phyloP scores from a whole-genome alignment of 768 basidiomycete species.

The Gloeostereum incarnatum region DNA sequence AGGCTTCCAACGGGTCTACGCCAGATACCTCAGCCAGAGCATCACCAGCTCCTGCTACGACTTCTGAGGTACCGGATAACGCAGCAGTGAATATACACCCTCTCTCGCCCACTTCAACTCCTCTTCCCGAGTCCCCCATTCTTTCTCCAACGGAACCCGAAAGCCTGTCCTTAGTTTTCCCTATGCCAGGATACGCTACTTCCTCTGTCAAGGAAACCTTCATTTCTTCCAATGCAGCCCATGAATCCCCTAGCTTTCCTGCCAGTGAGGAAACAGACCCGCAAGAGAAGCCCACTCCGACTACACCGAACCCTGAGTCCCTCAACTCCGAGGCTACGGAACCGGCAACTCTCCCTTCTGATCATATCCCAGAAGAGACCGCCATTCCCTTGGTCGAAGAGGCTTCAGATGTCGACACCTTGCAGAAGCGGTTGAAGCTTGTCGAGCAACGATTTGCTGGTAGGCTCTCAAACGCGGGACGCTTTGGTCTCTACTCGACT shows the following conservation, averaged over 20 bases:
- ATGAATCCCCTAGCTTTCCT: too few relatives aligned
- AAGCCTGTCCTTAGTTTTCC: too few relatives aligned
- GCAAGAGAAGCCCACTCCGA: too few relatives aligned
- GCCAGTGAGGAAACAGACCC: too few relatives aligned
- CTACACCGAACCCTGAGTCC: not conserved
- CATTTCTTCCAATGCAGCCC: too few relatives aligned
- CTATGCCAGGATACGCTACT: too few relatives aligned
- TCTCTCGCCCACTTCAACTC: conserved; percentile 31
- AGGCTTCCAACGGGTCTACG: conserved; percentile 36
- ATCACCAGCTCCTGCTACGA: conserved; percentile 32
- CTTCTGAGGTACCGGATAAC: too few relatives aligned
- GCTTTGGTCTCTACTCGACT: conserved; percentile 3
- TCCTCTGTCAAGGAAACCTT: too few relatives aligned
- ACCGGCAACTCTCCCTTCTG: not conserved
- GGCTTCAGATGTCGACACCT: not conserved
- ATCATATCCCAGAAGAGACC: not conserved
- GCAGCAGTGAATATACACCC: conserved; percentile 20
- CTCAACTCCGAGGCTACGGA: not conserved
- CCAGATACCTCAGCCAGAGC: conserved; percentile 28
- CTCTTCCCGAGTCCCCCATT: conserved; percentile 32
- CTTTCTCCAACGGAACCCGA: not conserved
- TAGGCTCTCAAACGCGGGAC: too few relatives aligned
- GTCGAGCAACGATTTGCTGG: conserved; percentile 76
- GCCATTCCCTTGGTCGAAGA: not conserved
- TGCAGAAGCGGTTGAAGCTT: conserved; percentile 58